These are phyloP conservation scores for Naegleria fowleri DNA, from an alignment of 208 protist species.

Conservation along the genomic window DNA sequence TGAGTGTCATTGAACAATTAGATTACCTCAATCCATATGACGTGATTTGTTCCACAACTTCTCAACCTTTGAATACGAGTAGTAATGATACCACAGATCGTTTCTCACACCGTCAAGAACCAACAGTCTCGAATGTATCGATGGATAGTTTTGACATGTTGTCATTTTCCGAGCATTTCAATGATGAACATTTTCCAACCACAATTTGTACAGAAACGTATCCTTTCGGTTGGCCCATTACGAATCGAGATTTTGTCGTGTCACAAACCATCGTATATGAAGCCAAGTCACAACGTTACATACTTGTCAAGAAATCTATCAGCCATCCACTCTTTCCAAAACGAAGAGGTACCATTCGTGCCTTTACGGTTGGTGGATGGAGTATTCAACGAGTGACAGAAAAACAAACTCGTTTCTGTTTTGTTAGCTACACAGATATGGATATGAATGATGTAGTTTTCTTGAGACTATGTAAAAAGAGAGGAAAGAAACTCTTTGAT, in stretches of 20 bases:
- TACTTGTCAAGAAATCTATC: background rate
- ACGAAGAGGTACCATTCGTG: background rate
- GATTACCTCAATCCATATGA: background rate
- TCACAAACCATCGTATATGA: background rate
- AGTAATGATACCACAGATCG: no score
- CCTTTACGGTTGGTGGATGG: background rate
- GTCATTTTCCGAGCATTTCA: background rate
- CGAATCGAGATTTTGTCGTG: background rate
- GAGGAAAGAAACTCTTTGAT: background rate
- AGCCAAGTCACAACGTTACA: background rate
- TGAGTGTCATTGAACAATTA: background rate
- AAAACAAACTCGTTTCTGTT: background rate
- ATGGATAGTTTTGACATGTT: background rate
- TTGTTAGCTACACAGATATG: background rate
- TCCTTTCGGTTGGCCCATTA: slow-evolving; percentile 6
- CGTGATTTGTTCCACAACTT: no score
- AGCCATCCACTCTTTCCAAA: background rate
- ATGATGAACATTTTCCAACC: background rate
- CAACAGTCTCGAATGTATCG: no score
- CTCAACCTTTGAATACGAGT: no score
- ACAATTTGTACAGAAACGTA: background rate
- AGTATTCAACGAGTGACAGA: background rate
- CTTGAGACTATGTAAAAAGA: background rate
- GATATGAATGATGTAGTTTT: background rate
- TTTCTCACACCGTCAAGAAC: no score